phyloP scores from a whole-genome alignment of 805 yeast genomes.

The Metschnikowia continentalis region DNA sequence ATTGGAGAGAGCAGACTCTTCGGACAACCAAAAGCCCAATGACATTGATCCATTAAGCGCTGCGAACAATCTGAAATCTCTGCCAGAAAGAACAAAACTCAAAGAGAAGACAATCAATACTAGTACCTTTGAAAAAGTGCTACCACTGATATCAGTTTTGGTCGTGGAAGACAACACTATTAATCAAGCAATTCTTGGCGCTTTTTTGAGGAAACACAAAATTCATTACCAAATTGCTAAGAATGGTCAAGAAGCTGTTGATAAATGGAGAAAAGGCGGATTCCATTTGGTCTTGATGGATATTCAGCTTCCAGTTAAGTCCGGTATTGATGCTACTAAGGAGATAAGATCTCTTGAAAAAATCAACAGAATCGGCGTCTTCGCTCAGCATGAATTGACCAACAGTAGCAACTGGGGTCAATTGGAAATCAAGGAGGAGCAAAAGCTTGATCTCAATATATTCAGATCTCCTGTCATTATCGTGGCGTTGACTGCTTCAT shows the following conservation, averaged over 20 bases:
- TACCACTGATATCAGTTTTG: slow-evolving; percentile 84
- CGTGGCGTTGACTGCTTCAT: slow-evolving; percentile 93
- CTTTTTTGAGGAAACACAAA: slow-evolving; percentile 79
- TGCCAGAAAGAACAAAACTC: slow-evolving; percentile 2
- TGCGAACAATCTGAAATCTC: background rate
- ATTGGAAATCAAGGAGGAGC: slow-evolving; percentile 37
- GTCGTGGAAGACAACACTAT: slow-evolving; percentile 96
- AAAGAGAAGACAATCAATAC: slow-evolving; percentile 17
- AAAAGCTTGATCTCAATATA: slow-evolving; percentile 53
- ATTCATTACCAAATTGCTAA: slow-evolving; percentile 84
- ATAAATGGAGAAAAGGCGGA: slow-evolving; percentile 92
- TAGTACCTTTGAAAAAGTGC: slow-evolving; percentile 53
- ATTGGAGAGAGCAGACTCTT: background rate
- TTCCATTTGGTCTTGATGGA: slow-evolving; percentile 95
- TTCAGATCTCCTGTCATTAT: slow-evolving; percentile 95
- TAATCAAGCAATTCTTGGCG: slow-evolving; percentile 86
- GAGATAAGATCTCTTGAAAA: slow-evolving; percentile 84
- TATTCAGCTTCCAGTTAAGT: slow-evolving; percentile 91
- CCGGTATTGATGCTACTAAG: slow-evolving; percentile 92
- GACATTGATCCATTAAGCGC: background rate
- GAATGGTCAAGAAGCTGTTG: slow-evolving; percentile 92
- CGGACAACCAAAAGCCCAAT: background rate
- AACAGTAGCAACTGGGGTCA: slow-evolving; percentile 21
- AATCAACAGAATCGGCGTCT: slow-evolving; percentile 72
- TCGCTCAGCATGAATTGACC: slow-evolving; percentile 37